phyloP scores from a whole-genome alignment of 208 protist genomes.

The Wallacemonas sp. region DNA sequence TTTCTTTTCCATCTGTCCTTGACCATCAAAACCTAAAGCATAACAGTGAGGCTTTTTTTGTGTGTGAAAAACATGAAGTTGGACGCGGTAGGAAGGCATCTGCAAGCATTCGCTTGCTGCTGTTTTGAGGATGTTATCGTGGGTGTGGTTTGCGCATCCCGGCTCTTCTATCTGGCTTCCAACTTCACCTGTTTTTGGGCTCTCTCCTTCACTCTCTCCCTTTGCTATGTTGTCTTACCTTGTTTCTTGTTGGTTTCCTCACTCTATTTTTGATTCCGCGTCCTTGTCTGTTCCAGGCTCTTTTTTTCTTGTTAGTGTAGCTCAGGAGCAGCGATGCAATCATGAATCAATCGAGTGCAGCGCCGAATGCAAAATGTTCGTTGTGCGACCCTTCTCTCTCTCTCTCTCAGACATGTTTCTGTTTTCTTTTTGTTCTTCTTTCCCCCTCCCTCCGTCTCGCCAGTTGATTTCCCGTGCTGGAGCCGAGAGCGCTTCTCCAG shows the following conservation, averaged over 20 bases:
- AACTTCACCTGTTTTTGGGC: no score
- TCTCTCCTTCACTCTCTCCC: conserved; percentile 10
- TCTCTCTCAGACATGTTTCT: not conserved
- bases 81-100: no score
- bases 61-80: no score
- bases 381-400: not conserved
- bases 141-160: no score
- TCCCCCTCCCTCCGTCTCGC: not conserved
- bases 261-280: no score
- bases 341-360: no score
- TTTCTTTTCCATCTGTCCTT: not conserved
- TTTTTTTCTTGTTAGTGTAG: not conserved
- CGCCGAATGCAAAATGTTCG: no score
- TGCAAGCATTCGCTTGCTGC: no score
- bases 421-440: conserved; percentile 12
- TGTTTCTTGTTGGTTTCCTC: not conserved
- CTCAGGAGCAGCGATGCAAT: not conserved
- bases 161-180: no score
- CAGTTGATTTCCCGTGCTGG: not conserved
- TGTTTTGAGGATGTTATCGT: no score
- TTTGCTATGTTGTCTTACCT: conserved; percentile 2
- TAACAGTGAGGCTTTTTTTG: not conserved
- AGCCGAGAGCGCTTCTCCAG: no score
- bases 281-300: no score
- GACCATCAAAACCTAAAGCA: not conserved